These are phyloP conservation scores for Candida gorgasii DNA, from an alignment of 805 yeast genomes.

Conservation along the genomic window DNA sequence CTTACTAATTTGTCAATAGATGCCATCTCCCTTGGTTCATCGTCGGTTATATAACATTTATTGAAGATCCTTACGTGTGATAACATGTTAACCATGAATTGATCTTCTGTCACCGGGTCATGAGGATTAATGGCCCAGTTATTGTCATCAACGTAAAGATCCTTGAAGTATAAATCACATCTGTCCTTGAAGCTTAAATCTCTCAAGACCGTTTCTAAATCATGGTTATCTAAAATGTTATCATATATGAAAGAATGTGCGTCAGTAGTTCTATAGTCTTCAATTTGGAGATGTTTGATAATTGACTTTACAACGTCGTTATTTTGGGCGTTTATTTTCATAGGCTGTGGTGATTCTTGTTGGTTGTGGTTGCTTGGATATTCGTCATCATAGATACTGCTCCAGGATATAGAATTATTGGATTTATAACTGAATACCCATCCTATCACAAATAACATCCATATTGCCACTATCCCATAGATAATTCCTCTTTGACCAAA, in stretches of 20 bases:
- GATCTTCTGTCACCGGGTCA: conserved; percentile 30
- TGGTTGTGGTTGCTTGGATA: background rate
- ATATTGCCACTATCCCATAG: background rate
- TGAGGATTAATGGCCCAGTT: conserved; percentile 48
- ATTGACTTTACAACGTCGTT: conserved; percentile 16
- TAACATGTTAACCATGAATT: conserved; percentile 41
- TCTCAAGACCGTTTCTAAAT: conserved; percentile 6
- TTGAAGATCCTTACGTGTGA: conserved; percentile 50
- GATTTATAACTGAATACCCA: background rate
- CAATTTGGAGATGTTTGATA: conserved; percentile 15
- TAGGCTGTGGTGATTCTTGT: background rate
- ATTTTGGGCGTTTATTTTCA: conserved; percentile 9
- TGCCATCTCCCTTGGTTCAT: conserved; percentile 17
- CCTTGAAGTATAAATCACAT: conserved; percentile 49
- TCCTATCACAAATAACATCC: background rate
- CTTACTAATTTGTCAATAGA: conserved; percentile 7
- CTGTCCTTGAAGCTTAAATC: conserved; percentile 30
- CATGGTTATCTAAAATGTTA: conserved; percentile 11
- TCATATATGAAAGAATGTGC: conserved; percentile 23
- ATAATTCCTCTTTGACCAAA: background rate
- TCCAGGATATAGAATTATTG: background rate
- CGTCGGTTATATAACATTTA: conserved; percentile 42
- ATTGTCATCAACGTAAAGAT: conserved; percentile 35
- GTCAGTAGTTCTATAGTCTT: conserved; percentile 22
- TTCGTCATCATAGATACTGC: conserved; percentile 19